phyloP scores from a whole-genome alignment of 73 alveolate species.

The Symbiodinium pilosum region DNA sequence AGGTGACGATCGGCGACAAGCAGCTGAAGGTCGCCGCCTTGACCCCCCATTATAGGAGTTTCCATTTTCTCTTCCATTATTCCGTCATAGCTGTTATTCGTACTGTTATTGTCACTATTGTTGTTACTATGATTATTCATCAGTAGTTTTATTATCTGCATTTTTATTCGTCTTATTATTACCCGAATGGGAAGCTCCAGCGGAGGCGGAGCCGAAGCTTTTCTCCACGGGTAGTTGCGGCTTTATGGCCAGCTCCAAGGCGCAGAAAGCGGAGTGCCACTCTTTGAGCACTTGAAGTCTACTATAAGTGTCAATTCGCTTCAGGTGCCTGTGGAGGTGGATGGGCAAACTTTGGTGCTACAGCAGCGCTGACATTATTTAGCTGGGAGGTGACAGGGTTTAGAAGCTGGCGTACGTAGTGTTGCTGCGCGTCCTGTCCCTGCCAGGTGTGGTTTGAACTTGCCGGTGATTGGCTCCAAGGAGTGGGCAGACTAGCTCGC shows the following conservation, averaged over 20 bases:
- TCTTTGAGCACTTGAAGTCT: too few relatives aligned
- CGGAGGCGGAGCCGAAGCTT: conserved; percentile 52
- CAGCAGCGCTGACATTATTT: not conserved
- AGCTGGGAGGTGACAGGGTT: too few relatives aligned
- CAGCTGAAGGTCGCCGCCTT: conserved; percentile 61
- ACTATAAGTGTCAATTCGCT: not conserved
- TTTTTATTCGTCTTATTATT: too few relatives aligned
- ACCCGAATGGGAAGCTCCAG: too few relatives aligned
- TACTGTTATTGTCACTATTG: not conserved
- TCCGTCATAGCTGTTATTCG: not conserved
- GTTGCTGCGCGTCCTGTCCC: too few relatives aligned
- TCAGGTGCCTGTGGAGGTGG: not conserved
- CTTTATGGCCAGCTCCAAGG: conserved; percentile 70
- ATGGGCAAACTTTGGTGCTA: not conserved
- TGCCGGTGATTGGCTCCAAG: conserved; percentile 89
- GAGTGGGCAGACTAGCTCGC: conserved; percentile 32
- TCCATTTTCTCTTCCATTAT: too few relatives aligned
- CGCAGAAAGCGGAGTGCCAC: too few relatives aligned
- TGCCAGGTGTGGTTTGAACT: conserved; percentile 72
- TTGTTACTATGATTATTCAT: too few relatives aligned
- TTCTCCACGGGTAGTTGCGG: conserved; percentile 80
- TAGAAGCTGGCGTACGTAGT: too few relatives aligned
- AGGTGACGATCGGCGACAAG: conserved; percentile 75
- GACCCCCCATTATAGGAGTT: too few relatives aligned
- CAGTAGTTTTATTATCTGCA: not conserved